These are phyloP conservation scores for Fusarium redolens DNA, from an alignment of 2,329 filamentous ascomycete genomes.

Conservation along the genomic window DNA sequence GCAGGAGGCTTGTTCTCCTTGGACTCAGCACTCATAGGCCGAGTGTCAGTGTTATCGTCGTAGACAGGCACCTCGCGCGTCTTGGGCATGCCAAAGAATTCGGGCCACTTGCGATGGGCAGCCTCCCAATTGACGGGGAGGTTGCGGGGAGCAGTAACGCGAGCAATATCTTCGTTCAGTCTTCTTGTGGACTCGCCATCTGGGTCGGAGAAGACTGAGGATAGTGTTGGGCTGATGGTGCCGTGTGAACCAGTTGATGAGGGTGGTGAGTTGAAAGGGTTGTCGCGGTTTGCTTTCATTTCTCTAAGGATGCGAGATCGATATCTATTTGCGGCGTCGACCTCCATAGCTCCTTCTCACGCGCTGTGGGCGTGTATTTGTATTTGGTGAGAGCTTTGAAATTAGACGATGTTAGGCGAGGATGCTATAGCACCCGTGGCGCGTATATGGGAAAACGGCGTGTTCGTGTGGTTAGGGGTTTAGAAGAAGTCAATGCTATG, in stretches of 20 bases:
- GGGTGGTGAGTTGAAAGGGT: constrained; percentile 69
- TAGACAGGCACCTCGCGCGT: constrained; percentile 43
- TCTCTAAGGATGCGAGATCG: constrained; percentile 62
- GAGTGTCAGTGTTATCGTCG: constrained; percentile 51
- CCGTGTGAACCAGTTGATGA: constrained; percentile 69
- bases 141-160: constrained; percentile 55
- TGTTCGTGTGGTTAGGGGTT: constrained; percentile 17
- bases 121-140: constrained; percentile 58
- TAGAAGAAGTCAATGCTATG: constrained; percentile 37
- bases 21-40: constrained; percentile 50
- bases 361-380: constrained; percentile 38
- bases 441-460: constrained; percentile 29
- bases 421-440: constrained; percentile 38
- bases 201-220: constrained; percentile 64
- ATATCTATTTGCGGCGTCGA: constrained; percentile 55
- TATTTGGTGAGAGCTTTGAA: constrained; percentile 31
- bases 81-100: constrained; percentile 60
- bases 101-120: constrained; percentile 64
- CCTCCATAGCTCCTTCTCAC: constrained; percentile 54
- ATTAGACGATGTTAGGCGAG: constrained; percentile 29
- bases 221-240: constrained; percentile 65
- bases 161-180: constrained; percentile 61
- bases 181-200: constrained; percentile 66
- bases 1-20: constrained; percentile 61
- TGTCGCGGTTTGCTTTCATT: constrained; percentile 64